Conservation (phyloP, 2,329 filamentous ascomycete species). For the Paracoccidioides brasiliensis region DNA sequence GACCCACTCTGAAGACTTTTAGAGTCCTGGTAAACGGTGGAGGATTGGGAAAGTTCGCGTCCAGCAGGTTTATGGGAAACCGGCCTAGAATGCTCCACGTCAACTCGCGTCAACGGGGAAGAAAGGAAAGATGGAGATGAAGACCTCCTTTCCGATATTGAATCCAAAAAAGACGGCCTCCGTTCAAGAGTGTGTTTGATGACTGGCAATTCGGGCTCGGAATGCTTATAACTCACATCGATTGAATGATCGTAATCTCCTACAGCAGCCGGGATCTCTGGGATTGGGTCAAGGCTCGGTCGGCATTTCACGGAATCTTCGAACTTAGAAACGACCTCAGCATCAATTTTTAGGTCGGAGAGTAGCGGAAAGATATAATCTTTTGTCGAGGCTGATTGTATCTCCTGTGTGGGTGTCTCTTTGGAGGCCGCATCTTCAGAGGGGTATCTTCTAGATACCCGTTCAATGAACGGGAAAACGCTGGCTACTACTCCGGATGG, state of each 20-base stretch:
- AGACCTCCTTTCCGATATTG: slow-evolving; percentile 31
- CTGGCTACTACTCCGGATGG: slow-evolving; percentile 18
- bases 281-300: neutral
- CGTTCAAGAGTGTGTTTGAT: neutral
- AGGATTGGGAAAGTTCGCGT: neutral
- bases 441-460: slow-evolving; percentile 20
- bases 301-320: neutral
- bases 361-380: neutral
- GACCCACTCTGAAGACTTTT: neutral
- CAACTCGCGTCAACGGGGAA: slow-evolving; percentile 24
- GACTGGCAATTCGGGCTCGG: neutral
- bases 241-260: slow-evolving; percentile 12
- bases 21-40: neutral
- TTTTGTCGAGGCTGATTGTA: neutral
- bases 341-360: neutral
- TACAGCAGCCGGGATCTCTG: neutral
- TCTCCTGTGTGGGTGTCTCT: slow-evolving; percentile 2
- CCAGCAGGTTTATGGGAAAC: neutral
- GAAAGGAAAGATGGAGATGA: slow-evolving; percentile 35
- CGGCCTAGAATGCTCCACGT: slow-evolving; percentile 11
- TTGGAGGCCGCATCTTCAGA: slow-evolving; percentile 5
- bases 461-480: slow-evolving; percentile 25
- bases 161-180: slow-evolving; percentile 27
- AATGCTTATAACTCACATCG: slow-evolving; percentile 2
- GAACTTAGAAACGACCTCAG: neutral